Percentiles rank a stretch among this genome's conserved stretches.
These are phyloP conservation scores for Hordeum vulgare DNA, from an alignment of 176 grass and related monocot species.

Conservation along the genomic window DNA sequence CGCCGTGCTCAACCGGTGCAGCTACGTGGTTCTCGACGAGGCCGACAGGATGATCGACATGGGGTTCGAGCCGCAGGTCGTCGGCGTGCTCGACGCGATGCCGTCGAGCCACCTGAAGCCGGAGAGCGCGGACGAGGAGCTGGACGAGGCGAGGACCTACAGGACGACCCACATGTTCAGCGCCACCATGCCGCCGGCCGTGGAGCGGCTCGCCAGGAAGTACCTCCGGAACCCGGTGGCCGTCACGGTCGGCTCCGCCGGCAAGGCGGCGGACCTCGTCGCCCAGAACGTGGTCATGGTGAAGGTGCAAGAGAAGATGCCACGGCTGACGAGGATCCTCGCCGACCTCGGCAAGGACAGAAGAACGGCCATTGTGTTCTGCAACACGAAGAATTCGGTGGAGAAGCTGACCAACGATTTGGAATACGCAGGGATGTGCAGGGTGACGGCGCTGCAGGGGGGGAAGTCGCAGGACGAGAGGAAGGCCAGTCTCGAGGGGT, in stretches of 20 bases:
- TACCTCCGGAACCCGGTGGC: conserved; percentile 92
- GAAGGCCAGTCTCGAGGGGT: conserved; percentile 78
- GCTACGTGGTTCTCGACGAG: conserved; percentile 93
- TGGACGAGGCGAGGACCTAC: conserved; percentile 73
- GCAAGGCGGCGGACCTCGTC: conserved; percentile 79
- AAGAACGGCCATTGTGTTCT: conserved; percentile 76
- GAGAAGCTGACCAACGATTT: conserved; percentile 62
- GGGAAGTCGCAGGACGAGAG: conserved; percentile 94
- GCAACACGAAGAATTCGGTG: conserved; percentile 75
- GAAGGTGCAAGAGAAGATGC: conserved; percentile 70
- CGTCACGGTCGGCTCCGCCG: conserved; percentile 85
- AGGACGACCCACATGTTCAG: conserved; percentile 99
- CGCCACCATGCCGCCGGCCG: conserved; percentile 85
- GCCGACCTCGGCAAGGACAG: conserved; percentile 61
- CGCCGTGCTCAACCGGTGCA: conserved; percentile 88
- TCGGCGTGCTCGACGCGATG: conserved; percentile 84
- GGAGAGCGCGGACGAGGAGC: conserved; percentile 76
- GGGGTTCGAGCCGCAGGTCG: conserved; percentile 92
- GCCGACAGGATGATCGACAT: conserved; percentile 99
- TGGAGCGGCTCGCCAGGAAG: conserved; percentile 86
- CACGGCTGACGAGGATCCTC: conserved; percentile 64
- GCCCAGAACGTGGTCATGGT: conserved; percentile 79
- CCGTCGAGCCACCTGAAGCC: conserved; percentile 96
- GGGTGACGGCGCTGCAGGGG: conserved; percentile 72
- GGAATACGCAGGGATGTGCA: conserved; percentile 49